A percentile compares a stretch with the other conserved stretches of the same genome.
Conservation (phyloP, 495 filamentous ascomycete genomes). For the Hyaloscypha hepaticicola region DNA sequence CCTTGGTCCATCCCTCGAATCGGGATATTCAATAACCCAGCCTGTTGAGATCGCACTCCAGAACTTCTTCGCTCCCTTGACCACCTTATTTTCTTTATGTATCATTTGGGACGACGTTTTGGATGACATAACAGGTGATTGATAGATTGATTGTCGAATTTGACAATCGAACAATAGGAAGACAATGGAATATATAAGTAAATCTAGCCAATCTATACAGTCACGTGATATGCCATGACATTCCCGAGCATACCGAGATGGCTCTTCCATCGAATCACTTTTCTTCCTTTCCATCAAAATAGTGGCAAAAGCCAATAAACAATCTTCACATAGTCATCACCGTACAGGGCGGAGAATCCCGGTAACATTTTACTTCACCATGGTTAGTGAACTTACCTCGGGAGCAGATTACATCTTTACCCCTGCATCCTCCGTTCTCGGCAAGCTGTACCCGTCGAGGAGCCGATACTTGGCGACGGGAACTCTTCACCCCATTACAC, state of each 20-base stretch:
- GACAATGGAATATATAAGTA: too few relatives aligned
- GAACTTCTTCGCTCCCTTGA: conserved; percentile 9
- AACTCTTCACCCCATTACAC: background rate
- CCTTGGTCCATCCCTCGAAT: background rate
- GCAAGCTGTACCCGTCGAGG: background rate
- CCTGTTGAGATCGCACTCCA: conserved; percentile 18
- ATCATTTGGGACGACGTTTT: background rate
- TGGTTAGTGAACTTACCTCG: background rate
- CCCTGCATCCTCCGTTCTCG: background rate
- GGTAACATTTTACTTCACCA: background rate
- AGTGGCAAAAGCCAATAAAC: too few relatives aligned
- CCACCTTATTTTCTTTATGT: background rate
- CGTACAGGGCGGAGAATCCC: background rate
- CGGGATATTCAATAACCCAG: conserved; percentile 24
- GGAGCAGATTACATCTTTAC: background rate
- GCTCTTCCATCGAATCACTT: background rate
- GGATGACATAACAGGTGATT: too few relatives aligned
- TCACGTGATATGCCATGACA: background rate
- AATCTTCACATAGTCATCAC: background rate
- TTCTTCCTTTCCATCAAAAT: background rate
- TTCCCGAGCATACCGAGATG: background rate
- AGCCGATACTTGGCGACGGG: background rate
- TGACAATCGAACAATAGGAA: background rate
- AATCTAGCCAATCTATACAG: too few relatives aligned
- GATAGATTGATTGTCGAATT: background rate